Evolutionary conservation across 495 filamentous ascomycete species (phyloP).

Genomic region (Wilcoxina mikolae): DNA sequence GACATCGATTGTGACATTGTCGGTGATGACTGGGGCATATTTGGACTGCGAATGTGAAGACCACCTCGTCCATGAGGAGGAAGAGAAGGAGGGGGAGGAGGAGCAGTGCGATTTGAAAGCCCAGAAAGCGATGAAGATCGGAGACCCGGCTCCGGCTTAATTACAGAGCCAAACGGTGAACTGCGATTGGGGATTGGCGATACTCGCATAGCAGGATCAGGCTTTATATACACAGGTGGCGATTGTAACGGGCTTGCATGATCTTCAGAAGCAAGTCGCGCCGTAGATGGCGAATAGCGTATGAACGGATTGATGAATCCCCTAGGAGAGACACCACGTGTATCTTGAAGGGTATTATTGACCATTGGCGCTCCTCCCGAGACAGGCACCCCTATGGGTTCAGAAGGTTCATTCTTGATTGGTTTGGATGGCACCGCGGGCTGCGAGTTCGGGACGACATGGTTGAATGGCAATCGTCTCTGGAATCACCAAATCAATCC

Average conservation of each 20-base stretch:
- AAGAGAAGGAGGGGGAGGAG: neutral
- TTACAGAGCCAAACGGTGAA: neutral
- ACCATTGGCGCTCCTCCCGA: too few relatives aligned
- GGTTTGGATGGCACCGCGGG: neutral
- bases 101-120: neutral
- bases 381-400: neutral
- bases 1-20: neutral
- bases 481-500: neutral
- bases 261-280: neutral
- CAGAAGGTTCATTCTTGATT: neutral
- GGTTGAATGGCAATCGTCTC: neutral
- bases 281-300: neutral
- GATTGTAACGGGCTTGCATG: neutral
- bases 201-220: neutral
- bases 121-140: neutral
- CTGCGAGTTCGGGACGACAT: neutral
- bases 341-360: neutral
- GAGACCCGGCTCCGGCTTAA: neutral
- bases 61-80: too few relatives aligned
- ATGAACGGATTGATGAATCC: neutral
- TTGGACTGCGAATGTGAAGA: too few relatives aligned
- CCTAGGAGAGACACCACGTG: neutral
- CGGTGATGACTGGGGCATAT: neutral
- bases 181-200: neutral
- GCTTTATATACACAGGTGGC: neutral